Conservation (phyloP, 1,284 basidiomycete genomes). For the Leccinum pachyderme region DNA sequence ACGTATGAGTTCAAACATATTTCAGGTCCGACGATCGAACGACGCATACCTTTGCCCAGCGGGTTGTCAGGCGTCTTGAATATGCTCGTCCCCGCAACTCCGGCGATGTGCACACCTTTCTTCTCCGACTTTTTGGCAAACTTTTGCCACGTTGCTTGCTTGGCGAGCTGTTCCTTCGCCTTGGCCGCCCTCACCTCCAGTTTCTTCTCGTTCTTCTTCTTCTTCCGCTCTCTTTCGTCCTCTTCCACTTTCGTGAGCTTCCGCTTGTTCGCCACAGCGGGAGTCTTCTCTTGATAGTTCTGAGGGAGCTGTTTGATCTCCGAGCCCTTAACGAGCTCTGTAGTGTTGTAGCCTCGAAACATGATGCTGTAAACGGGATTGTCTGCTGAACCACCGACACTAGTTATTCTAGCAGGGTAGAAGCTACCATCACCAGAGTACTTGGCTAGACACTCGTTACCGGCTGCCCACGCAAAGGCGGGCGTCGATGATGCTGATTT, state of each 20-base stretch:
- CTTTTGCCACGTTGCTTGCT: constrained; percentile 95
- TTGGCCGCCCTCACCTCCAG: constrained; percentile 82
- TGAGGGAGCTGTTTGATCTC: constrained; percentile 72
- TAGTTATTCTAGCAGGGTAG: constrained; percentile 91
- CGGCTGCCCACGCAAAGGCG: constrained; percentile 67
- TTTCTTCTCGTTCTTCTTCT: constrained; percentile 97
- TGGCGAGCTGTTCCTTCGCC: constrained; percentile 84
- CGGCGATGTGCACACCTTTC: constrained; percentile 90
- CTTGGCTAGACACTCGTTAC: constrained; percentile 91
- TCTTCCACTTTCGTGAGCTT: constrained; percentile 80
- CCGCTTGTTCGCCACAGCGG: constrained; percentile 57
- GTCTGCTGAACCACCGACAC: constrained; percentile 81
- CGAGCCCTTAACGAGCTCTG: constrained; percentile 80
- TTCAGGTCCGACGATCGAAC: constrained; percentile 21
- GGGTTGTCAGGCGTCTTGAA: constrained; percentile 97
- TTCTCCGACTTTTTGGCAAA: constrained; percentile 96
- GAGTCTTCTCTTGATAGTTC: constrained; percentile 44
- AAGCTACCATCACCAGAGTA: constrained; percentile 87
- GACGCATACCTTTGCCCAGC: constrained; percentile 69
- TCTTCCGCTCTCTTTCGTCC: constrained; percentile 89
- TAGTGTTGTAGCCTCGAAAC: constrained; percentile 93
- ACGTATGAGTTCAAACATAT: constrained; percentile 25
- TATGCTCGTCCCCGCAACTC: constrained; percentile 86
- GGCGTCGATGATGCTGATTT: constrained; percentile 50
- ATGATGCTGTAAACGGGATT: constrained; percentile 90